A percentile compares a stretch with the other conserved stretches of the same genome.
Conservation (phyloP, 306 rosid genomes). For the Gastrolobium bilobum region DNA sequence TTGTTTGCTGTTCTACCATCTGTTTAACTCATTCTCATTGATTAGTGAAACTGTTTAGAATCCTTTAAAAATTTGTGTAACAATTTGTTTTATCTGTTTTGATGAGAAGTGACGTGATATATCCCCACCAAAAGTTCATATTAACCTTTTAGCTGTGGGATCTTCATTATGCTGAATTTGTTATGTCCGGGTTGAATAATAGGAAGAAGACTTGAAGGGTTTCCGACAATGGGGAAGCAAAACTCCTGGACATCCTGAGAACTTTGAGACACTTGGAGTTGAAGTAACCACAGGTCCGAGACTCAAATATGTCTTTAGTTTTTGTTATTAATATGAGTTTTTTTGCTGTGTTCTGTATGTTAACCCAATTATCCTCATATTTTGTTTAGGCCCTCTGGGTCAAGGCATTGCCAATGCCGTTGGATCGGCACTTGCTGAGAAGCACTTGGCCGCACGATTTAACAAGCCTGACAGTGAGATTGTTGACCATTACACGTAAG, state of each 20-base stretch:
- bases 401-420: conserved; percentile 98
- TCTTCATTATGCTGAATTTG: conserved; percentile 35
- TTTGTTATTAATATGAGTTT: conserved; percentile 5
- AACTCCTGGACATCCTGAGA: conserved; percentile 98
- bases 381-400: conserved; percentile 88
- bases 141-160: not conserved
- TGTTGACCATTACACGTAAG: conserved; percentile 96
- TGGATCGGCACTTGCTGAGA: conserved; percentile 98
- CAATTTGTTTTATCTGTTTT: not conserved
- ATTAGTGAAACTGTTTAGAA: conserved; percentile 17
- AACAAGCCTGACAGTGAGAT: conserved; percentile 95
- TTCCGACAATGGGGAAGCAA: conserved; percentile 97
- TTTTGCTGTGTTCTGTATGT: conserved; percentile 35
- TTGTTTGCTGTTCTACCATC: not conserved
- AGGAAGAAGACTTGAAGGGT: conserved; percentile 91
- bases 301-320: conserved; percentile 22
- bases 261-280: conserved; percentile 93
- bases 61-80: not conserved
- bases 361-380: conserved; percentile 21
- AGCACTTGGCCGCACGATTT: conserved; percentile 93
- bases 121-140: not conserved
- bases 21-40: not conserved
- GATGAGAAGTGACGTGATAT: not conserved
- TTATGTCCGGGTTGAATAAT: conserved; percentile 39
- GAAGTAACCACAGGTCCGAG: conserved; percentile 94